Evolutionary conservation across 495 filamentous ascomycete genomes (phyloP).

Genomic region (Xylaria telfairii): DNA sequence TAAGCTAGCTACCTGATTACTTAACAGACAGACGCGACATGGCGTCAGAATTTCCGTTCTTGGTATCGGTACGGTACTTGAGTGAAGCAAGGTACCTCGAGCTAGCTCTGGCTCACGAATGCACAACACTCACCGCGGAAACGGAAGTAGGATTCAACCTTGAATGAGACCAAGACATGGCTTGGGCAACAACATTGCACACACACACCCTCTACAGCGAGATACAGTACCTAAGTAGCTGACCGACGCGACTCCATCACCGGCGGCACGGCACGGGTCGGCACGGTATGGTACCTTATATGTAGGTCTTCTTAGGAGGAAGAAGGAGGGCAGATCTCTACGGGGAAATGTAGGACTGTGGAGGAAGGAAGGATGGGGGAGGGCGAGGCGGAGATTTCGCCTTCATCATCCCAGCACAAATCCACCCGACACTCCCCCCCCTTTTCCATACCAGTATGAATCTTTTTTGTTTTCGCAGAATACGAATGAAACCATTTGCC

Average conservation of each 20-base stretch:
- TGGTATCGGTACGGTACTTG: not conserved
- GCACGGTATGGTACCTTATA: constrained; percentile 13
- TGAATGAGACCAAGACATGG: not conserved
- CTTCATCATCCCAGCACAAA: not conserved
- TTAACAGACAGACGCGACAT: not conserved
- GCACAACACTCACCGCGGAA: constrained; percentile 8
- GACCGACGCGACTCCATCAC: constrained; percentile 4
- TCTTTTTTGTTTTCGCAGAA: not conserved
- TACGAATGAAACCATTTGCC: not conserved
- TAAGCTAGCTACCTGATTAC: not conserved
- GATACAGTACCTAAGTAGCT: not conserved
- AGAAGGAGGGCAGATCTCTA: constrained; percentile 1
- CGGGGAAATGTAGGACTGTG: constrained; percentile 16
- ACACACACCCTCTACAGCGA: not conserved
- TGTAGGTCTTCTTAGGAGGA: constrained; percentile 6
- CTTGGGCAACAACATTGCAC: constrained; percentile 7
- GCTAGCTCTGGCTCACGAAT: not conserved
- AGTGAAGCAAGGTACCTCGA: not conserved
- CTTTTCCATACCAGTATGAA: not conserved
- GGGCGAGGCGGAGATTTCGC: constrained; percentile 16
- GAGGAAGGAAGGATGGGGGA: constrained; percentile 11
- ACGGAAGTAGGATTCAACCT: constrained; percentile 5
- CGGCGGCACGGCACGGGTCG: constrained; percentile 24
- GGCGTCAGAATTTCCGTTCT: not conserved
- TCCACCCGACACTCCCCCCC: not conserved